These are phyloP conservation scores for Wickerhamiella kazuoi DNA, from an alignment of 805 yeast species.

Conservation along the genomic window DNA sequence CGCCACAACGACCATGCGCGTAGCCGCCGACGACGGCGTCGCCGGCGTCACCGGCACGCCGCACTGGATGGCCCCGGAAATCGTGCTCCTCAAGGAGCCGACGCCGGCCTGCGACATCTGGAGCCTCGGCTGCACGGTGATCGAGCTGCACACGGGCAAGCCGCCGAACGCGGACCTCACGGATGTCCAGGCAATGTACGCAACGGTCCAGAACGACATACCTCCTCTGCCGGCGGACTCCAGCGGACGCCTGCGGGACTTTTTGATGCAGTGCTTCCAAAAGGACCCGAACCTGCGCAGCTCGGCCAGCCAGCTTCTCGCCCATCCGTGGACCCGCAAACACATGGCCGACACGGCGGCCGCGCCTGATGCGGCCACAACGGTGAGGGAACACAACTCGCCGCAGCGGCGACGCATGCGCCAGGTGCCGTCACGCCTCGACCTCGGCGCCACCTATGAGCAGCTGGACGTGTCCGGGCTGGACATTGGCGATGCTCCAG, in stretches of 20 bases:
- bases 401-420: constrained; percentile 8
- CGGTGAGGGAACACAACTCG: constrained; percentile 19
- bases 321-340: constrained; percentile 44
- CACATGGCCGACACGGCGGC: constrained; percentile 3
- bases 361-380: constrained; percentile 15
- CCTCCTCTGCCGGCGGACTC: constrained; percentile 45
- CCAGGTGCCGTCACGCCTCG: constrained; percentile 12
- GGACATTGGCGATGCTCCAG: no score
- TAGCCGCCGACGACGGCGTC: not conserved
- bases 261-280: constrained; percentile 50
- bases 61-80: constrained; percentile 98
- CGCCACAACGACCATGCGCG: constrained; percentile 27
- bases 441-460: constrained; percentile 6
- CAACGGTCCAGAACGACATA: constrained; percentile 57
- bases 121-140: constrained; percentile 90
- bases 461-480: not conserved
- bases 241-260: constrained; percentile 32
- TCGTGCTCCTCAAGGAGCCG: constrained; percentile 54
- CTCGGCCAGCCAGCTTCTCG: constrained; percentile 35
- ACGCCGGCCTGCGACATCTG: constrained; percentile 66
- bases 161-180: constrained; percentile 74
- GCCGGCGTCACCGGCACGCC: constrained; percentile 57
- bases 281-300: constrained; percentile 45
- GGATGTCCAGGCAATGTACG: constrained; percentile 67
- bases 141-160: constrained; percentile 66